Conservation (phyloP, 2,329 filamentous ascomycete genomes). For the Fusarium brachygibbosum region DNA sequence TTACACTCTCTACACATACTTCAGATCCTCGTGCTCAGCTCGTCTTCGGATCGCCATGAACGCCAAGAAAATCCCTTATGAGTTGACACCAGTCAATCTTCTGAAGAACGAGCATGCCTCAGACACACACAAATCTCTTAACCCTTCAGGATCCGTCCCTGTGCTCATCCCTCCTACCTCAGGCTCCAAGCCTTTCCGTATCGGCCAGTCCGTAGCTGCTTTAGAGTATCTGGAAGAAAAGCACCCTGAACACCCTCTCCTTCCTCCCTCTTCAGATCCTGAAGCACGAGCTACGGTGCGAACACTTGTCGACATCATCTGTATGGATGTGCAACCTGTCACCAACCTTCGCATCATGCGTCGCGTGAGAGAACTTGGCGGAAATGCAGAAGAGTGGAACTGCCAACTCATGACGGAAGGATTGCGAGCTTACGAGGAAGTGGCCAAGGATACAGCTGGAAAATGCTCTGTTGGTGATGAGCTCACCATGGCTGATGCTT, state of each 20-base stretch:
- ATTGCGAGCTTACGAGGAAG: slow-evolving; percentile 68
- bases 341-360: slow-evolving; percentile 69
- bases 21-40: slow-evolving; percentile 72
- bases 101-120: slow-evolving; percentile 66
- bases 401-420: slow-evolving; percentile 65
- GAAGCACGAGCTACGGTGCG: slow-evolving; percentile 64
- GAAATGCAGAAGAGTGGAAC: slow-evolving; percentile 64
- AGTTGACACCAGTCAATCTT: slow-evolving; percentile 65
- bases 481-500: slow-evolving; percentile 70
- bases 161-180: slow-evolving; percentile 60
- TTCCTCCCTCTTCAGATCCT: slow-evolving; percentile 63
- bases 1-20: slow-evolving; percentile 69
- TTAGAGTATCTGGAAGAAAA: slow-evolving; percentile 73
- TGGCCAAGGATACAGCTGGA: slow-evolving; percentile 58
- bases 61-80: slow-evolving; percentile 66
- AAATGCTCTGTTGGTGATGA: slow-evolving; percentile 68
- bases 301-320: slow-evolving; percentile 67
- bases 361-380: slow-evolving; percentile 60
- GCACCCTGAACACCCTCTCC: slow-evolving; percentile 59
- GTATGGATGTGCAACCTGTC: slow-evolving; percentile 70
- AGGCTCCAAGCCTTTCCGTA: slow-evolving; percentile 53
- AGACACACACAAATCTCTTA: slow-evolving; percentile 60
- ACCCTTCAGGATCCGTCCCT: slow-evolving; percentile 69
- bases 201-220: slow-evolving; percentile 70
- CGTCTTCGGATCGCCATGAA: slow-evolving; percentile 71